A percentile compares a stretch with the other conserved stretches of the same genome.
phyloP scores from a whole-genome alignment of 2,329 filamentous ascomycete genomes.

The Dryadomyces quercus-mongolicae region DNA sequence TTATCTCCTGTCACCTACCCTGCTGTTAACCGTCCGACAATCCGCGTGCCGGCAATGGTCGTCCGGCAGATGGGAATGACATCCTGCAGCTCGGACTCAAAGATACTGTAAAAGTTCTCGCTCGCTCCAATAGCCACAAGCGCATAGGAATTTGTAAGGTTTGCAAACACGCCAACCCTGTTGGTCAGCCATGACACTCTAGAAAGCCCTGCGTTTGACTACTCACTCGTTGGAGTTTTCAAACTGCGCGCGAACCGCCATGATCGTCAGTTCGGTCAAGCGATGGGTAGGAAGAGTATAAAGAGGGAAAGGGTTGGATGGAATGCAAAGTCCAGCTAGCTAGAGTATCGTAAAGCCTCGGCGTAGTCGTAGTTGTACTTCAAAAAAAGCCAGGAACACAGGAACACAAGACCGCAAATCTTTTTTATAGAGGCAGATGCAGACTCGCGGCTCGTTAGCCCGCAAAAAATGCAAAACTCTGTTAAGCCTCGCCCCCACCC shows the following conservation, averaged over 20 bases:
- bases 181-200: background rate
- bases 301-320: background rate
- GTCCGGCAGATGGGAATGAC: slow-evolving; percentile 94
- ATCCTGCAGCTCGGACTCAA: slow-evolving; percentile 95
- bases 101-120: slow-evolving; percentile 98
- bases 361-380: no score
- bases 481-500: background rate
- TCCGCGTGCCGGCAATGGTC: slow-evolving; percentile 91
- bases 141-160: slow-evolving; percentile 94
- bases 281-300: background rate
- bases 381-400: no score
- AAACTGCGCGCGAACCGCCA: slow-evolving; percentile 64
- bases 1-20: slow-evolving; percentile 42
- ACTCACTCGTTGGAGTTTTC: slow-evolving; percentile 85
- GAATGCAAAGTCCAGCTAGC: background rate
- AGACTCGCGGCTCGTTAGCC: no score
- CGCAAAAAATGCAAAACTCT: background rate
- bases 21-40: slow-evolving; percentile 88
- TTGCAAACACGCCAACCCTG: slow-evolving; percentile 92
- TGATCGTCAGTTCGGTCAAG: slow-evolving; percentile 12
- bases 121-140: slow-evolving; percentile 88
- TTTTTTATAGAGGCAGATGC: background rate
- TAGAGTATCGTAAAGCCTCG: no score
- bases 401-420: no score
- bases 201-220: slow-evolving; percentile 9